phyloP scores from a whole-genome alignment of 805 yeast genomes.

The Saccharomycopsis synnaedendra region DNA sequence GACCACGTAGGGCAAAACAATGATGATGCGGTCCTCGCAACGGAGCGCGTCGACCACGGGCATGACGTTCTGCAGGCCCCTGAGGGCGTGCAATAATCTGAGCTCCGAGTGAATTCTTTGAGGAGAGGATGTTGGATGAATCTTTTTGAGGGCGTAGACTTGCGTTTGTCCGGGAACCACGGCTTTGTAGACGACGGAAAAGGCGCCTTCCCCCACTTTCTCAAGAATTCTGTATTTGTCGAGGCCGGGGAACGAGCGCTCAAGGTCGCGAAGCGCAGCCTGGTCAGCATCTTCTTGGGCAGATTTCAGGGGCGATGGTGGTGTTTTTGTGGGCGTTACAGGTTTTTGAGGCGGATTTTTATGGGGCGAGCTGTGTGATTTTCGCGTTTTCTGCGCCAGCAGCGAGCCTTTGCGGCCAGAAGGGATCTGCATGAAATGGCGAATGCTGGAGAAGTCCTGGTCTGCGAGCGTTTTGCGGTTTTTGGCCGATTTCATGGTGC shows the following conservation, averaged over 20 bases:
- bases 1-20: slow-evolving; percentile 81
- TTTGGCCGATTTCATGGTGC: slow-evolving; percentile 2
- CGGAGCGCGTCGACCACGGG: slow-evolving; percentile 84
- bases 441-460: slow-evolving; percentile 2
- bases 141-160: slow-evolving; percentile 81
- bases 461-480: background rate
- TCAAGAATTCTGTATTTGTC: slow-evolving; percentile 24
- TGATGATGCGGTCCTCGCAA: slow-evolving; percentile 83
- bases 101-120: slow-evolving; percentile 83
- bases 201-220: slow-evolving; percentile 78
- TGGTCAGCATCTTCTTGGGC: background rate
- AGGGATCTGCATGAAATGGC: background rate
- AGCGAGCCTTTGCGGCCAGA: background rate
- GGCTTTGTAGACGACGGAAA: slow-evolving; percentile 76
- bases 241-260: slow-evolving; percentile 3
- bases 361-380: background rate
- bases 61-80: slow-evolving; percentile 67
- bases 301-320: background rate
- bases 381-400: background rate
- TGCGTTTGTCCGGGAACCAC: background rate
- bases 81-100: slow-evolving; percentile 55
- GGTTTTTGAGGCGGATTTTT: background rate
- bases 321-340: background rate
- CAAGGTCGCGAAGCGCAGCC: slow-evolving; percentile 1
- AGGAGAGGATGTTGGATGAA: slow-evolving; percentile 93